phyloP scores from a whole-genome alignment of 108 stramenopile species.

The Mayamaea pseudoterrestris region DNA sequence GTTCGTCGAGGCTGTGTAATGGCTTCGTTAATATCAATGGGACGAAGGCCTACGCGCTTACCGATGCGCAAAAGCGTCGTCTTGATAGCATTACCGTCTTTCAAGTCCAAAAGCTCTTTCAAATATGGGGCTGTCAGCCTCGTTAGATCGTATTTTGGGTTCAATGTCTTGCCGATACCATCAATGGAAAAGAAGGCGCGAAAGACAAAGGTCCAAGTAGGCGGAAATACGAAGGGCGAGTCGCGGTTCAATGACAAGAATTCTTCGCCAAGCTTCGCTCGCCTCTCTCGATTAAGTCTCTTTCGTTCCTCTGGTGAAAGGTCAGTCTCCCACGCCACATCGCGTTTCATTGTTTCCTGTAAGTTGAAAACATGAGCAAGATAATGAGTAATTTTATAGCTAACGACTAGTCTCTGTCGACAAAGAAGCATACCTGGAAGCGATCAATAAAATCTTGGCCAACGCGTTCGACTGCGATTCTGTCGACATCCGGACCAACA shows the following conservation, averaged over 20 bases:
- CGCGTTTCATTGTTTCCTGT: conserved; percentile 62
- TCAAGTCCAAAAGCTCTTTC: conserved; percentile 90
- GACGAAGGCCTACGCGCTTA: conserved; percentile 77
- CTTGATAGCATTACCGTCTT: conserved; percentile 82
- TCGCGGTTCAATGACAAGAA: conserved; percentile 83
- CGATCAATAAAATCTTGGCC: conserved; percentile 92
- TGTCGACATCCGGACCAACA: conserved; percentile 76
- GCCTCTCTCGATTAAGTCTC: conserved; percentile 45
- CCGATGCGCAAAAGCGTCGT: conserved; percentile 68
- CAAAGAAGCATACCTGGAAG: no score
- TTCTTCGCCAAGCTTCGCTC: conserved; percentile 76
- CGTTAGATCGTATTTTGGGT: conserved; percentile 88
- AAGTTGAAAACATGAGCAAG: no score
- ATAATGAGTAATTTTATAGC: no score
- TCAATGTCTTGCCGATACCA: conserved; percentile 94
- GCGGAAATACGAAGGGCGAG: conserved; percentile 91
- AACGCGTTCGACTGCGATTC: conserved; percentile 91
- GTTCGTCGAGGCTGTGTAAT: conserved; percentile 80
- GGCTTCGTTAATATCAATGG: conserved; percentile 69
- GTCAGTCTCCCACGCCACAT: conserved; percentile 66
- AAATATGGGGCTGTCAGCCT: conserved; percentile 85
- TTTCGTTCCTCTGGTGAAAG: conserved; percentile 66
- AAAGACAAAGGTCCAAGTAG: conserved; percentile 97
- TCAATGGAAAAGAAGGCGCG: conserved; percentile 95
- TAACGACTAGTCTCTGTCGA: no score